phyloP scores from a whole-genome alignment of 2,329 filamentous ascomycete species.

The Bimuria novae-zelandiae region DNA sequence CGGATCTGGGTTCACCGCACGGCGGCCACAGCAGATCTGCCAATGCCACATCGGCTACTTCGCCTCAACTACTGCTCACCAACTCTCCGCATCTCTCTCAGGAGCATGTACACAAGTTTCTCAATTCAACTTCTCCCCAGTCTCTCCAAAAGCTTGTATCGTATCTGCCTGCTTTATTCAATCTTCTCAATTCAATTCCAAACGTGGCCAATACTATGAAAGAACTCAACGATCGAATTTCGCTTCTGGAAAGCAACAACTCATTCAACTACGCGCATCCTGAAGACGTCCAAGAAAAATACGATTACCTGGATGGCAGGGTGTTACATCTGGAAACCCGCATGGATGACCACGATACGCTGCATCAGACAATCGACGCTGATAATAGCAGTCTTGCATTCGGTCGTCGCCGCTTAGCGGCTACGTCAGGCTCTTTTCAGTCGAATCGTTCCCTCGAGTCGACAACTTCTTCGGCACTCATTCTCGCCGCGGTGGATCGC shows the following conservation, averaged over 20 bases:
- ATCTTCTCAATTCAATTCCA: slow-evolving; percentile 44
- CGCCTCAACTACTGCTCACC: slow-evolving; percentile 26
- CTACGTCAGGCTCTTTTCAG: slow-evolving; percentile 46
- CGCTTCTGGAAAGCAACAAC: slow-evolving; percentile 69
- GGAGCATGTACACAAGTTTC: slow-evolving; percentile 37
- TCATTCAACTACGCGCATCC: slow-evolving; percentile 70
- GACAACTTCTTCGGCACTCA: slow-evolving; percentile 44
- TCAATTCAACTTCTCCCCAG: slow-evolving; percentile 39
- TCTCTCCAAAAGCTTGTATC: slow-evolving; percentile 41
- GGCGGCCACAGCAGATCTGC: slow-evolving; percentile 21
- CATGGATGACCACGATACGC: slow-evolving; percentile 47
- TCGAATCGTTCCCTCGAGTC: slow-evolving; percentile 47
- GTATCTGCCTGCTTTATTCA: slow-evolving; percentile 43
- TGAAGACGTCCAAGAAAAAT: slow-evolving; percentile 70
- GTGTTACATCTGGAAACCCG: slow-evolving; percentile 70
- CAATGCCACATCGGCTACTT: slow-evolving; percentile 23
- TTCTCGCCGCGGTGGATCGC: slow-evolving; percentile 41
- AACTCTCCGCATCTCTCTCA: slow-evolving; percentile 32
- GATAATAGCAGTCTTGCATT: slow-evolving; percentile 33
- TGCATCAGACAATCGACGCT: slow-evolving; percentile 37
- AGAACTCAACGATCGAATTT: slow-evolving; percentile 67
- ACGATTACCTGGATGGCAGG: slow-evolving; percentile 69
- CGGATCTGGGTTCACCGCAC: slow-evolving; percentile 23
- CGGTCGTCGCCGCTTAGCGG: slow-evolving; percentile 36
- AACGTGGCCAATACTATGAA: slow-evolving; percentile 56